Base-by-base conservation (phyloP, 2,329 filamentous ascomycete species). In the Penicillium sumatraense region DNA sequence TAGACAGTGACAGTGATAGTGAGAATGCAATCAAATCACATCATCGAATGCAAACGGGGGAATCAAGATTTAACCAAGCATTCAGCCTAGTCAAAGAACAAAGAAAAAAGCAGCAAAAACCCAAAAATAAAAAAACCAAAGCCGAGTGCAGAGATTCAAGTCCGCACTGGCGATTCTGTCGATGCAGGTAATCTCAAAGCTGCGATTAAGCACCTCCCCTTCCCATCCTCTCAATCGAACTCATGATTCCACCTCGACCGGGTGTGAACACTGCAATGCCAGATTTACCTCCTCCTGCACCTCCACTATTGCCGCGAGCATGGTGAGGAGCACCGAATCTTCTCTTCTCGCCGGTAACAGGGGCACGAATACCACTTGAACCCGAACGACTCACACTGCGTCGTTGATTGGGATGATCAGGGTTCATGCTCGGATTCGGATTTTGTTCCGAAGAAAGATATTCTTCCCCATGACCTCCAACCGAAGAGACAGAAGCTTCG, bases 211-310 rank as follows among this genome's bases (percentile, higher is more conserved):
- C 61, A 51, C 67, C 68, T 35, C 70, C 70, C 24, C 81, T 87
- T 9, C 91, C 91, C 91, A 96, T 96, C 75, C 88, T 86, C 80
- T 96, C 91, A 71, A 96, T 95, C 16, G 89, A 91, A 65, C 83
- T 89, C 87, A 96, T 88, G 68, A 95, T 89, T 53, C 89, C 86
- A 68, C 88, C 90, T 66, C 90, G 82, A 13, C 77, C 76, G 8
- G 74, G 72, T 1, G 69, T 70, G 35, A 70, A 68, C 23, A 72
- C 68, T 13, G 71, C 71, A 56, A 74, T 74, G 2, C 71, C 71
- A 14, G 72, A 72, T 45, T 69, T 71, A 14, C 69, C 68, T 18
- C 71, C 70, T 49, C 72, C 76, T 45, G 68, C 70, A 14, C 69
- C 68, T 18, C 71, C 70, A 49, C 72, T 76, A 44, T 72, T 74